Evolutionary conservation across 2,329 filamentous ascomycete species (phyloP).

Genomic region (Beauveria sp.): DNA sequence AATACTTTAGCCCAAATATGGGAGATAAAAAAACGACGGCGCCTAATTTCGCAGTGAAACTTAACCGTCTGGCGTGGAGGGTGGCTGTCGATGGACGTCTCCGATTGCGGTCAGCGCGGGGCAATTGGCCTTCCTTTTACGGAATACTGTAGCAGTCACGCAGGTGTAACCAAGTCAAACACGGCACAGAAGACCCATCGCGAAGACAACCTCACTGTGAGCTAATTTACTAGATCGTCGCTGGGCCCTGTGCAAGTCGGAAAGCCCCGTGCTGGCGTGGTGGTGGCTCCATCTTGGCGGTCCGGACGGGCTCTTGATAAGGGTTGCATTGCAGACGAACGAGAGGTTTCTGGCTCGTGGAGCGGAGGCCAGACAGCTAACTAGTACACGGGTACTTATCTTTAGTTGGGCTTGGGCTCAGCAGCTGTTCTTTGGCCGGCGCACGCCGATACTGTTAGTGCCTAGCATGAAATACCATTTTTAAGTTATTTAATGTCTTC

Average conservation of each 20-base stretch:
- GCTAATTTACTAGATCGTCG: background rate
- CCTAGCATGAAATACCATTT: background rate
- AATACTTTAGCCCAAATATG: background rate
- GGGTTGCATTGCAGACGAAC: background rate
- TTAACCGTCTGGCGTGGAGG: constrained; percentile 11
- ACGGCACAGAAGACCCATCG: too few species aligned
- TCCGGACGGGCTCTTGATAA: background rate
- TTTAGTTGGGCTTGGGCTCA: background rate
- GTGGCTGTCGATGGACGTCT: background rate
- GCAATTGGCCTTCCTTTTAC: background rate
- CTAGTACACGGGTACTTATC: background rate
- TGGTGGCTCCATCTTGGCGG: background rate
- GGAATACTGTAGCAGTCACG: background rate
- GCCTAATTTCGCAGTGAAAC: background rate
- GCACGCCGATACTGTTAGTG: background rate
- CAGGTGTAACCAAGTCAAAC: too few species aligned
- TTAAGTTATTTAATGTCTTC: background rate
- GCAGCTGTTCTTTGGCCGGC: background rate
- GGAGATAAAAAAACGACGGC: background rate
- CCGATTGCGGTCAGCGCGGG: constrained; percentile 3
- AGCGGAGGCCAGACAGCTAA: background rate
- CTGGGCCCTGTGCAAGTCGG: background rate
- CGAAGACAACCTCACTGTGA: background rate
- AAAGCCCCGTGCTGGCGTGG: background rate
- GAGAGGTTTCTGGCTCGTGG: background rate